phyloP scores from a whole-genome alignment of 306 rosid genomes.

The Hylodesmum podocarpum region DNA sequence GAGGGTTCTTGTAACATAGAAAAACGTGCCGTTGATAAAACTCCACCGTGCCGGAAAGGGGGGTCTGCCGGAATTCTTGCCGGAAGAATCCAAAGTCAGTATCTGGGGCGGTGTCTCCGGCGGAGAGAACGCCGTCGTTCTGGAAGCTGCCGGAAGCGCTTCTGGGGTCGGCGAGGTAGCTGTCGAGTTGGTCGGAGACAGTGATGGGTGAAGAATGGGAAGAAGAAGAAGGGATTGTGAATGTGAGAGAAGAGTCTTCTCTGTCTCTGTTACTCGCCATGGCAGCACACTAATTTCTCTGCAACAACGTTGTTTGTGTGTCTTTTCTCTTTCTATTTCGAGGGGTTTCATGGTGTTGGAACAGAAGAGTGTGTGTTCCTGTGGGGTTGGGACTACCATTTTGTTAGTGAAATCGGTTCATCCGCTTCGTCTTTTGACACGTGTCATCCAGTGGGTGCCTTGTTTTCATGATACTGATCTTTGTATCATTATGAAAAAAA shows the following conservation, averaged over 20 bases:
- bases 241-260: slow-evolving; percentile 58
- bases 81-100: slow-evolving; percentile 74
- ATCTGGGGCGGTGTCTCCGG: slow-evolving; percentile 31
- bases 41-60: slow-evolving; percentile 79
- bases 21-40: slow-evolving; percentile 75
- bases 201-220: slow-evolving; percentile 72
- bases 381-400: slow-evolving; percentile 9
- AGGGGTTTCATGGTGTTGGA: slow-evolving; percentile 28
- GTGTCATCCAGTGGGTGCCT: background rate
- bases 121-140: slow-evolving; percentile 62
- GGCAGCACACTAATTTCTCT: background rate
- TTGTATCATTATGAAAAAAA: too few species aligned
- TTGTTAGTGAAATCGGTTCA: background rate
- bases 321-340: background rate
- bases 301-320: background rate
- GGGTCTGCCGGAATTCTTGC: slow-evolving; percentile 61
- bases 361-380: slow-evolving; percentile 15
- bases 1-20: slow-evolving; percentile 83
- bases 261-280: slow-evolving; percentile 63
- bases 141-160: slow-evolving; percentile 91
- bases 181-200: slow-evolving; percentile 72
- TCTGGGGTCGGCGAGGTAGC: slow-evolving; percentile 70
- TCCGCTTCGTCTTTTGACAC: background rate
- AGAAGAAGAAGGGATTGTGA: slow-evolving; percentile 67
- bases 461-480: background rate